Base-by-base conservation (phyloP, 176 grass and related monocot genomes). In the Miscanthus lutarioriparius region DNA sequence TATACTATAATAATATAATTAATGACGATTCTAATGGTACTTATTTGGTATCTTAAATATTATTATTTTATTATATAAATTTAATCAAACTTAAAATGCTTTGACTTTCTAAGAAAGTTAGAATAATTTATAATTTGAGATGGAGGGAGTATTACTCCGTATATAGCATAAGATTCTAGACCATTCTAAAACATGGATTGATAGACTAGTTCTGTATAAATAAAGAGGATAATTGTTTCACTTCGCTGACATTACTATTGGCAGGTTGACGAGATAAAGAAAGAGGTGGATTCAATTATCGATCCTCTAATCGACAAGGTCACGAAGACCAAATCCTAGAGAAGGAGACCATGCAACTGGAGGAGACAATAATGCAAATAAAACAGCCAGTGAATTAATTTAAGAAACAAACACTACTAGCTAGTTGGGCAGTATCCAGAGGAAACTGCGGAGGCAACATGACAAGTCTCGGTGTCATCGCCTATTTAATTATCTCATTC, bases 181-280 rank as follows among this genome's bases (percentile, higher is more conserved):
- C 15, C 15, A 6, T 48, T 48, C 3, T 48, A 16, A 49, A 53
- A 0, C 6, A 20, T 53, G 17, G 16, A 20, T 53, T 19, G 49
- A 20, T 20, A 53, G 16, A 20, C 49, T 53, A 53, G 49, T 53
- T 53, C 16, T 51, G 0, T 47, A 38, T 9, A 19, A 51, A 53
- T 20, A 53, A 53, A 19, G 27, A 10, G 10, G 3, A 0, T 62
- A 38, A 56, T 6, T 19, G 10, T 54, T 76, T 76, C 39, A 61
- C 64, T 4, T 80, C 0, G 9, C 22, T 53, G 36, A 13, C 26
- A 70, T 23, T 13, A n/a, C n/a, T n/a, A 7, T 7, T 1, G 48
- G 67, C 83, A 92, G 90, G 83, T 89, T 45, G 90, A 92, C 6
- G 90, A 86, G 80, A 72, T 92, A 76, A 66, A 54, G 66, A 74